Base-by-base conservation (phyloP, 805 yeast species). In the Wilhelminamyces savonicus region DNA sequence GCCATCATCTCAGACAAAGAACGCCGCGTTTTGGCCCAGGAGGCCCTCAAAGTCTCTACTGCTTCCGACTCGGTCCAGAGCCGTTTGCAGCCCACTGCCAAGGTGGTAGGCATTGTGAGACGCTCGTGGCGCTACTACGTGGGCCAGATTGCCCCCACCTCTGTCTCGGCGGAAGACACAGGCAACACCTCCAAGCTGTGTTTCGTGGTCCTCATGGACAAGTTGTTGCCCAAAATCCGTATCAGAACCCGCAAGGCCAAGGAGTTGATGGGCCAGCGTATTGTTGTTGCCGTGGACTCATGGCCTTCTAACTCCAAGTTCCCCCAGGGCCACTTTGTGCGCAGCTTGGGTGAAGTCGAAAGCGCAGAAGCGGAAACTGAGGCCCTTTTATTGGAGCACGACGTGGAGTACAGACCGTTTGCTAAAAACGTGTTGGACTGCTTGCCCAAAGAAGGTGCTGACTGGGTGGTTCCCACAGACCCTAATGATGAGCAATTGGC, bases 121-220 rank as follows among this genome's bases (percentile, higher is more conserved):
- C 74, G 99, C 57, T 84, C 90, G 37, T 92, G 98, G 98, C 74
- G 98, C 54, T 78, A 79, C 41, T 92, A 88, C 50, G 98, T 92
- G 22, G 98, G 98, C 10, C 96, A 88, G 54, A 69, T 92, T 38
- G 80, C 90, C 2, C 81, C 86, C 24, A 70, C 78, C 21, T 79
- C 94, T 2, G 81, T 82, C 2, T 55, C 66, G 13, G 54, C 52
- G 4, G 76, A 74, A 30, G 63, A 66, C 29, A 51, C 57, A 12
- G 73, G 83, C 11, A 78, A 81, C 41, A 75, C 94, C 7, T 70
- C 83, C 13, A 79, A 81, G 48, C 74, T 75, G 26, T 90, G 92
- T 32, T 80, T 92, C 46, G 94, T 92, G 14, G 68, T 82, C 28
- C 71, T 94, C 35, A 80, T 92, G 92, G 97, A 92, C 55, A 77